phyloP scores from a whole-genome alignment of 1,284 basidiomycete genomes.

The Moniliophthora roreri region DNA sequence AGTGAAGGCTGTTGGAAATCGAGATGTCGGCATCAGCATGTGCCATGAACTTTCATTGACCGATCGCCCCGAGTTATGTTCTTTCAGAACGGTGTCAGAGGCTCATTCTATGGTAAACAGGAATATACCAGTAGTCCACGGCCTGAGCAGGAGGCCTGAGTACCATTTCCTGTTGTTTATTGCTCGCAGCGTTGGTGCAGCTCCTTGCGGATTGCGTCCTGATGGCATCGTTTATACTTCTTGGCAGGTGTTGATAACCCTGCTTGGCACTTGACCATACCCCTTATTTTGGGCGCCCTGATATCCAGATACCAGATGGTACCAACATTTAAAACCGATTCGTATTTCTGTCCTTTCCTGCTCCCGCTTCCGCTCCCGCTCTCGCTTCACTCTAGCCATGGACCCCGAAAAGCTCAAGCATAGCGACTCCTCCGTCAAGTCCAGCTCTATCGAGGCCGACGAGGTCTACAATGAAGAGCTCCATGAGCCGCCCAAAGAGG shows the following conservation, averaged over 20 bases:
- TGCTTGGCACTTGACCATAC: too few species aligned
- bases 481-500: slow-evolving; percentile 40
- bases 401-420: background rate
- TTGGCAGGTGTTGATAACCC: too few species aligned
- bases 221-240: too few species aligned
- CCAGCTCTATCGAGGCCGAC: background rate
- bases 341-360: background rate
- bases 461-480: slow-evolving; percentile 33
- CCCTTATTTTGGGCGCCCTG: too few species aligned
- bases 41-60: background rate
- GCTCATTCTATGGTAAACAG: too few species aligned
- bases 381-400: background rate
- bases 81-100: too few species aligned
- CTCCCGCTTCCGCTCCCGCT: background rate
- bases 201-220: too few species aligned
- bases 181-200: too few species aligned
- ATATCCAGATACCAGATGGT: background rate
- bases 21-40: background rate
- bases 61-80: too few species aligned
- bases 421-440: slow-evolving; percentile 3
- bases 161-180: too few species aligned
- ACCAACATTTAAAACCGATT: background rate
- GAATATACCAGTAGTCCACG: too few species aligned
- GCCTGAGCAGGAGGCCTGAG: too few species aligned
- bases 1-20: background rate